Conservation (phyloP, 352 stramenopile species). For the Pythium diclinum region DNA sequence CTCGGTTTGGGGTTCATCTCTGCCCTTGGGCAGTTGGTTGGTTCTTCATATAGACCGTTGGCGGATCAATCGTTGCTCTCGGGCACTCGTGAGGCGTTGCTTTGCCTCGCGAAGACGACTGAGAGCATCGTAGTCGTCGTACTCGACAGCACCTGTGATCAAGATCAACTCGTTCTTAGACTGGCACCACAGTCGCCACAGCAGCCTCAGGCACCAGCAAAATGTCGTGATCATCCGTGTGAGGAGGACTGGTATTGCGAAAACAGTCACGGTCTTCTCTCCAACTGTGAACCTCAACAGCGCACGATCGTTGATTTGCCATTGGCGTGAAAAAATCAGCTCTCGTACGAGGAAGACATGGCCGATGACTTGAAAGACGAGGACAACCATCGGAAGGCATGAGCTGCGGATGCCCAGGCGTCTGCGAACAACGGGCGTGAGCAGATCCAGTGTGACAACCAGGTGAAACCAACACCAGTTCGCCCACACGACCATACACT, state of each 20-base stretch:
- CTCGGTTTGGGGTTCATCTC: neutral
- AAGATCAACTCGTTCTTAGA: neutral
- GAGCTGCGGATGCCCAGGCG: neutral
- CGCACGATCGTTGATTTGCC: neutral
- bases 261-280: neutral
- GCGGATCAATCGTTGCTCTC: too few species aligned
- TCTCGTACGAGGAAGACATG: neutral
- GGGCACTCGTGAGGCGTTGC: too few species aligned
- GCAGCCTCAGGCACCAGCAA: slow-evolving; percentile 4
- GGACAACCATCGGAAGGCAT: neutral
- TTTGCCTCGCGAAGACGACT: neutral
- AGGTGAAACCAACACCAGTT: slow-evolving; percentile 5
- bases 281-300: neutral
- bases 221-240: slow-evolving; percentile 7
- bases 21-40: too few species aligned
- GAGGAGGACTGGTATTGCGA: slow-evolving; percentile 7
- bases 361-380: neutral
- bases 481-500: neutral
- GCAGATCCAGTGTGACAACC: slow-evolving; percentile 4
- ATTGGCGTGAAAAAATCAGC: neutral
- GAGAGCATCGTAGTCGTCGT: neutral
- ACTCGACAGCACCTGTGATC: neutral
- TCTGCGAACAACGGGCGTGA: neutral
- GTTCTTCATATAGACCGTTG: too few species aligned
- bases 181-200: slow-evolving; percentile 2